phyloP scores from a whole-genome alignment of 2,329 filamentous ascomycete species.

The Colletotrichum sp. region DNA sequence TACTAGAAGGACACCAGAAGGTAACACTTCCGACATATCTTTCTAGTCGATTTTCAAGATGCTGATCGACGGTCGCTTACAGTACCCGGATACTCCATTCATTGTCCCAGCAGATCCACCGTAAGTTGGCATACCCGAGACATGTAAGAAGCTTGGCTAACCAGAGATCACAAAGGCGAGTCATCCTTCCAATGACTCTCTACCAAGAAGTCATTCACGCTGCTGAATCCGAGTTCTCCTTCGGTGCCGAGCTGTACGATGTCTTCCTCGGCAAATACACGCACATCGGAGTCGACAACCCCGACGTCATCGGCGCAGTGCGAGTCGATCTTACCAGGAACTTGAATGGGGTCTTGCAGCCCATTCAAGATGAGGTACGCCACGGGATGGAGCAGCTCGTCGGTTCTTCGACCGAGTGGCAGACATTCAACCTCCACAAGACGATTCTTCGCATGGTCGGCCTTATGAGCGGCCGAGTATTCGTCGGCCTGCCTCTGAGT shows the following conservation, averaged over 20 bases:
- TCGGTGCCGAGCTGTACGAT: conserved; percentile 16
- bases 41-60: background rate
- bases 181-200: conserved; percentile 12
- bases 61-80: background rate
- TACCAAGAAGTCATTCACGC: conserved; percentile 15
- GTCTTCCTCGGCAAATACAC: conserved; percentile 21
- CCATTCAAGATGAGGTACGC: conserved; percentile 14
- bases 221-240: conserved; percentile 1
- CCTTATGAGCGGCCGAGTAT: conserved; percentile 30
- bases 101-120: conserved; percentile 2
- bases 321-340: conserved; percentile 14
- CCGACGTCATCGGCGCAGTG: background rate
- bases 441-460: conserved; percentile 29
- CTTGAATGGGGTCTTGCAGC: background rate
- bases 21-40: background rate
- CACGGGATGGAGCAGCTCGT: background rate
- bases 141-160: background rate
- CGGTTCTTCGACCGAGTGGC: conserved; percentile 19
- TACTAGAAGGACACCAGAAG: background rate
- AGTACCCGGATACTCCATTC: conserved; percentile 13
- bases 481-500: conserved; percentile 31
- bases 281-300: conserved; percentile 6
- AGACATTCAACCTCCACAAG: conserved; percentile 22
- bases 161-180: background rate
- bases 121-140: background rate